Evolutionary conservation across 2,329 filamentous ascomycete species (phyloP).

Genomic region (Pseudogymnoascus sp.): DNA sequence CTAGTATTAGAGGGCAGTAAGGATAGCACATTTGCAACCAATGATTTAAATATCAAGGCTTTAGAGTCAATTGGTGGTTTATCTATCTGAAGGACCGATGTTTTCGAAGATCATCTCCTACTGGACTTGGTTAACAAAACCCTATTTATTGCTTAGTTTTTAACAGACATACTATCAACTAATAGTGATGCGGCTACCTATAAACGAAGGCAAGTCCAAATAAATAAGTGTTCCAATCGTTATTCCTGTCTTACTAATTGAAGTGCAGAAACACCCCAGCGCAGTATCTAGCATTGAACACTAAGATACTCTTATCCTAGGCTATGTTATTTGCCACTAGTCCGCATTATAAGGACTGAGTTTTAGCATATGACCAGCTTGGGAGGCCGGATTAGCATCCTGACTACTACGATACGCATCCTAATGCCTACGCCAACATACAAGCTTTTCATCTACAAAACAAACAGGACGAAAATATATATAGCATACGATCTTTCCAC

Average conservation of each 20-base stretch:
- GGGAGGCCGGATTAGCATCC: not conserved
- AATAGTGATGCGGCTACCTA: no score
- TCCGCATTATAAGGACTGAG: not conserved
- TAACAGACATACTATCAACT: not conserved
- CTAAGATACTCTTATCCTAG: not conserved
- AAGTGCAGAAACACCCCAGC: not conserved
- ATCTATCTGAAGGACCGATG: not conserved
- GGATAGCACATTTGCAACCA: not conserved
- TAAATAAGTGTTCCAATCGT: no score
- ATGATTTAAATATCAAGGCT: not conserved
- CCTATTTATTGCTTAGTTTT: not conserved
- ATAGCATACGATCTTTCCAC: no score
- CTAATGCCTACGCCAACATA: not conserved
- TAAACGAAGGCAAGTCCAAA: no score
- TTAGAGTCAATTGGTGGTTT: not conserved
- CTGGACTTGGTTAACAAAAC: not conserved
- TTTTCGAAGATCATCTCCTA: not conserved
- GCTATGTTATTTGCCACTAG: not conserved
- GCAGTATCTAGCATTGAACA: not conserved
- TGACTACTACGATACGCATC: not conserved
- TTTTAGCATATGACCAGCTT: not conserved
- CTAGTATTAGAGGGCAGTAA: not conserved
- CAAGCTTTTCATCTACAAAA: no score
- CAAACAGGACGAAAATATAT: no score
- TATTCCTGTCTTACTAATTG: not conserved